phyloP scores from a whole-genome alignment of 306 rosid genomes.

The Corylus americana region DNA sequence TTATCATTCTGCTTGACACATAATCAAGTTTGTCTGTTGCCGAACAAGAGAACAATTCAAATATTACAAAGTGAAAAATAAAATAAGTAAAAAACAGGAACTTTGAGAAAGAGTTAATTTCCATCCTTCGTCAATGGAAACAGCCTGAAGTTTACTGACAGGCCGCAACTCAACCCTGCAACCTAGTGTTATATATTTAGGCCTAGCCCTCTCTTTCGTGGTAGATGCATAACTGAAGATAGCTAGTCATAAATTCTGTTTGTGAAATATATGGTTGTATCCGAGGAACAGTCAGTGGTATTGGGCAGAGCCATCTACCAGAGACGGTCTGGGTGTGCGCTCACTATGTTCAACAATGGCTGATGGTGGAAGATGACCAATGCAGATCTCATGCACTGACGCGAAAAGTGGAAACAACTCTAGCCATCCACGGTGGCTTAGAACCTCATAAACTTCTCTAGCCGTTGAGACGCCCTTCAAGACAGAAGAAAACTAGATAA shows the following conservation, averaged over 20 bases:
- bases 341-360: conserved; percentile 69
- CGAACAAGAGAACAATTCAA: background rate
- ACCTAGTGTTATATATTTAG: background rate
- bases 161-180: conserved; percentile 2
- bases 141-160: conserved; percentile 7
- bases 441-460: conserved; percentile 79
- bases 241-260: conserved; percentile 1
- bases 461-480: conserved; percentile 91
- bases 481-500: conserved; percentile 11
- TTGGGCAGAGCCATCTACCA: conserved; percentile 23
- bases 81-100: background rate
- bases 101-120: conserved; percentile 1
- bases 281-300: conserved; percentile 23
- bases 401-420: conserved; percentile 79
- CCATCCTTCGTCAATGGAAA: conserved; percentile 12
- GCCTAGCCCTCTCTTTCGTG: background rate
- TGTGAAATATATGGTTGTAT: conserved; percentile 1
- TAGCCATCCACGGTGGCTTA: conserved; percentile 78
- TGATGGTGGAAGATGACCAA: conserved; percentile 79
- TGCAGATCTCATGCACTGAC: conserved; percentile 79
- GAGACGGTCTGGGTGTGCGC: conserved; percentile 44
- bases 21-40: background rate
- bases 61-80: background rate
- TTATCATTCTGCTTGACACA: conserved; percentile 14
- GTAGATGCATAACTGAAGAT: conserved; percentile 16